Base-by-base conservation (phyloP, 2,329 filamentous ascomycete genomes). In the Sporothrix humicola region DNA sequence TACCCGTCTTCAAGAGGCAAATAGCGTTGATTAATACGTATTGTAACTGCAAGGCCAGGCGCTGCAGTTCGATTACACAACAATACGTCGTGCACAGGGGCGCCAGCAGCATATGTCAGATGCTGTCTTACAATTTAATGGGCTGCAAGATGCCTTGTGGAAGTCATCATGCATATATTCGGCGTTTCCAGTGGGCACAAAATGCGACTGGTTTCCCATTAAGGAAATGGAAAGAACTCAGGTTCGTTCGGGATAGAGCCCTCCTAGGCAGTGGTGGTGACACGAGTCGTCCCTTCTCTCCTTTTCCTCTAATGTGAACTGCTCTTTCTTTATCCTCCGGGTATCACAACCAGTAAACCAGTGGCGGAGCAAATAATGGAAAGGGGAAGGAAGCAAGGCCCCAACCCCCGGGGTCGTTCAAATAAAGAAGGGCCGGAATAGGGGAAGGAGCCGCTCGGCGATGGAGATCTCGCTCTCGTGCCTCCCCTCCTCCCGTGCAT, bases 391-490 rank as follows among this genome's bases (percentile, higher is more conserved):
- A 58, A 23, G 54, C 54, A 58, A 63, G 10, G 58, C 58, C 37
- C 31, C 26, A 63, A 42, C 58, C 58, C 31, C 58, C 17, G 31
- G 58, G 23, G 61, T n/a, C n/a, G 42, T 20, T 26, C 61, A 66
- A 66, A 66, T 48, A 48, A 15, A n/a, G 44, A 66, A 48, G 44
- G 61, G n/a, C 20, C 42, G 17, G 44, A 26, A 59, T 46, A 26
- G 52, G 69, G 66, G 66, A 42, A 69, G 48, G 48, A 56, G 66
- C 66, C 66, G 48, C 23, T 46, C 31, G 9, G 26, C 44, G 48
- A 69, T n/a, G 48, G 50, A 42, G 54, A 50, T 71, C 69, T 59
- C 37, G 31, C n/a, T 61, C 26, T 56, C 31, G 15, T 20, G 17
- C 23, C 10, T n/a, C 59, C 31, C 37, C 42, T 13, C 59, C 17